Evolutionary conservation across 2,329 filamentous ascomycete species (phyloP).

Genomic region (Aciculosporium take): DNA sequence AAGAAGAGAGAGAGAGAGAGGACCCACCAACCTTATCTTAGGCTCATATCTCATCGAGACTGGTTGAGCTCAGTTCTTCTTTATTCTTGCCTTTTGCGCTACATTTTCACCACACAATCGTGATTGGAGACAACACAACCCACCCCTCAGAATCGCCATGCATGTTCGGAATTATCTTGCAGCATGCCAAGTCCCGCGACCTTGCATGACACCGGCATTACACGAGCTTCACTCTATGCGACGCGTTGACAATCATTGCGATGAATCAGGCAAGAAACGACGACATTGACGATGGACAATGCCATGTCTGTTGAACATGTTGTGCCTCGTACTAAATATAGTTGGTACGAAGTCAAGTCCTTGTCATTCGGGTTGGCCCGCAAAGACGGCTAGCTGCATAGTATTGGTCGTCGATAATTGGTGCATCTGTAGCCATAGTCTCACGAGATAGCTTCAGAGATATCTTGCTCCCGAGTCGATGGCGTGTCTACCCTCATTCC

Average conservation of each 20-base stretch:
- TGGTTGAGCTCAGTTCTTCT: too few relatives aligned
- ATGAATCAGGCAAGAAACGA: background rate
- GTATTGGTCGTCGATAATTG: background rate
- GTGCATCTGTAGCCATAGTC: background rate
- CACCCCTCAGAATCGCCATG: too few relatives aligned
- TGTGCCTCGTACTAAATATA: background rate
- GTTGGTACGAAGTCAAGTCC: background rate
- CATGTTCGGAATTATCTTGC: background rate
- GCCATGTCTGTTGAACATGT: background rate
- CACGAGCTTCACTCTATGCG: background rate
- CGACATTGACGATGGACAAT: background rate
- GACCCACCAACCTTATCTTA: too few relatives aligned
- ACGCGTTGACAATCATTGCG: background rate
- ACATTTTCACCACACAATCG: too few relatives aligned
- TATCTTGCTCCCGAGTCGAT: background rate
- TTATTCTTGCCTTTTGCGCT: too few relatives aligned
- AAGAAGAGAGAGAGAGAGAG: too few relatives aligned
- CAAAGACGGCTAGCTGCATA: slow-evolving; percentile 1
- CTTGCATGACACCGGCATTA: background rate
- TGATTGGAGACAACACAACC: too few relatives aligned
- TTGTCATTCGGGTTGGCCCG: background rate
- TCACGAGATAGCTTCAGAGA: background rate
- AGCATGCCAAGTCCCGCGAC: background rate
- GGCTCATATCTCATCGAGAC: too few relatives aligned
- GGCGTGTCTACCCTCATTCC: background rate